Conservation (phyloP, 2,329 filamentous ascomycete genomes). For the Leptographium radiaticola region DNA sequence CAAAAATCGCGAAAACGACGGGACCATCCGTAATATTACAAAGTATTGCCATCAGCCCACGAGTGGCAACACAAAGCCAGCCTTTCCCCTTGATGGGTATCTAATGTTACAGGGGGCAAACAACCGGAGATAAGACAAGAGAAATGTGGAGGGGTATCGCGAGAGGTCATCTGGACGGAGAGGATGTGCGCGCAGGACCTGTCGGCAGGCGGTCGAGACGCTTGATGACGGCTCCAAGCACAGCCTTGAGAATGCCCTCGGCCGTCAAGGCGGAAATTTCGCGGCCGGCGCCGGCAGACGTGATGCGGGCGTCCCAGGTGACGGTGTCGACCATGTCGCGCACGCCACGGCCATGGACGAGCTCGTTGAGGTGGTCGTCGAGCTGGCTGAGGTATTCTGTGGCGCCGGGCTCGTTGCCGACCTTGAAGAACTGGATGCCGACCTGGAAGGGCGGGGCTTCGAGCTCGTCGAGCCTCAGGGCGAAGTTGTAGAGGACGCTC, state of each 20-base stretch:
- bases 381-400: slow-evolving; percentile 52
- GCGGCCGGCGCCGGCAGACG: slow-evolving; percentile 21
- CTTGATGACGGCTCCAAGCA: slow-evolving; percentile 61
- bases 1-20: background rate
- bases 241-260: slow-evolving; percentile 66
- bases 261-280: slow-evolving; percentile 37
- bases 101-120: background rate
- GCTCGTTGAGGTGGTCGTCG: slow-evolving; percentile 55
- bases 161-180: background rate
- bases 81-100: background rate
- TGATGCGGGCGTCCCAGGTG: slow-evolving; percentile 45
- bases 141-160: background rate
- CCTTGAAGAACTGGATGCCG: slow-evolving; percentile 92
- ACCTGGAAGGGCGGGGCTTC: slow-evolving; percentile 69
- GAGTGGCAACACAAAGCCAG: too few species aligned
- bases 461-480: slow-evolving; percentile 55
- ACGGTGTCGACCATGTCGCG: slow-evolving; percentile 90
- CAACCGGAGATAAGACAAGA: background rate
- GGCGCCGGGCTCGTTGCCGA: slow-evolving; percentile 60
- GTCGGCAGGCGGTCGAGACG: slow-evolving; percentile 9
- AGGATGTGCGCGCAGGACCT: background rate
- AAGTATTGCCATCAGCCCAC: too few species aligned
- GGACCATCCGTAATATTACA: too few species aligned
- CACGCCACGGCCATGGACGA: slow-evolving; percentile 28
- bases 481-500: slow-evolving; percentile 50